phyloP scores from a whole-genome alignment of 495 filamentous ascomycete species.

The Penicillium arizonense region DNA sequence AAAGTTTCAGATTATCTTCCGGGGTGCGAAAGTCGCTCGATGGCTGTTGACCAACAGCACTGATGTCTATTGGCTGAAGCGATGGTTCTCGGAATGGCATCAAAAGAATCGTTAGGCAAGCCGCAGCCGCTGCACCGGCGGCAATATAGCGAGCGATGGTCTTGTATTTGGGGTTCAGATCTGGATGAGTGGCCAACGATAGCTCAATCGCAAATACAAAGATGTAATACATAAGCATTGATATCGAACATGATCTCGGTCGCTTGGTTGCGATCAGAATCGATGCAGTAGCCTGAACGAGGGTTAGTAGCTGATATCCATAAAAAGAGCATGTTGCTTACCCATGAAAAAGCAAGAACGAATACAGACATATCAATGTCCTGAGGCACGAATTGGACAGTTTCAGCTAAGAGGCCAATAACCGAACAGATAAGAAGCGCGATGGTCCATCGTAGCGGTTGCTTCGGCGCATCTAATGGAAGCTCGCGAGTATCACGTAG shows the following conservation, averaged over 20 bases:
- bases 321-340: conserved; percentile 24
- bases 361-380: conserved; percentile 19
- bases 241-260: conserved; percentile 43
- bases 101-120: conserved; percentile 53
- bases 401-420: conserved; percentile 39
- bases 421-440: conserved; percentile 40
- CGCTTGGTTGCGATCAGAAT: conserved; percentile 47
- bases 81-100: conserved; percentile 71
- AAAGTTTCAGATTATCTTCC: conserved; percentile 76
- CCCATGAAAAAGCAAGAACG: conserved; percentile 45
- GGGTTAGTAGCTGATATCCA: conserved; percentile 4
- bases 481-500: conserved; percentile 35
- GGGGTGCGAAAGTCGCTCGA: conserved; percentile 65
- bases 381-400: conserved; percentile 37
- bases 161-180: conserved; percentile 21
- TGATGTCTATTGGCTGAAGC: conserved; percentile 60
- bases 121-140: conserved; percentile 38
- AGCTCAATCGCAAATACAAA: conserved; percentile 40
- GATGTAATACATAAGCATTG: conserved; percentile 32
- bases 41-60: conserved; percentile 54
- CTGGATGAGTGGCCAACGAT: conserved; percentile 28
- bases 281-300: conserved; percentile 38
- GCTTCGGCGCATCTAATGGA: conserved; percentile 19
- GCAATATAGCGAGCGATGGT: conserved; percentile 40
- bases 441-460: conserved; percentile 30